Evolutionary conservation across 371 early-diverging fungal genomes (phyloP).

Genomic region (Mucor saturninus): DNA sequence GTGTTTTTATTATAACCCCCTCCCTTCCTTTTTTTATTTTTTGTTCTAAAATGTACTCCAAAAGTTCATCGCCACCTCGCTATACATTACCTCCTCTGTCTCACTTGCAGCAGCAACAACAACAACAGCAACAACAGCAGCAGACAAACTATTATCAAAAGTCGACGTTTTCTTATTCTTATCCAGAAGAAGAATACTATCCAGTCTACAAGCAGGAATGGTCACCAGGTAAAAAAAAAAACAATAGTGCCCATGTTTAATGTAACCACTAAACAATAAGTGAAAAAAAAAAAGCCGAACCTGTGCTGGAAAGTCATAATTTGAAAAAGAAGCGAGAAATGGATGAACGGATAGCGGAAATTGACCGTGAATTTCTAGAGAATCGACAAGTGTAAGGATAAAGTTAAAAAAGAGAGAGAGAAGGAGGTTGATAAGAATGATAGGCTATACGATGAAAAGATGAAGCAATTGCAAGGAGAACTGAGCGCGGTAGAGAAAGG

Average conservation of each 20-base stretch:
- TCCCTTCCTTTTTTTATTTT: not conserved
- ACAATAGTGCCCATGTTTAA: too few species aligned
- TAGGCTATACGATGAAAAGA: constrained; percentile 28
- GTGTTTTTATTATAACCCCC: too few species aligned
- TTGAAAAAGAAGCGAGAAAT: constrained; percentile 21
- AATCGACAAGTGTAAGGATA: constrained; percentile 22
- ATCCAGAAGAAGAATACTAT: constrained; percentile 7
- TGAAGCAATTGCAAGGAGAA: constrained; percentile 21
- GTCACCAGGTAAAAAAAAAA: constrained; percentile 11
- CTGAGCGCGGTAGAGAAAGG: constrained; percentile 15
- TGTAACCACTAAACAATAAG: too few species aligned
- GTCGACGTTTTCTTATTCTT: too few species aligned
- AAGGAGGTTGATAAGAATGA: not conserved
- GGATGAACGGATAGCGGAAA: constrained; percentile 19
- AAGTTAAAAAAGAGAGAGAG: not conserved
- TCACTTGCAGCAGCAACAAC: not conserved
- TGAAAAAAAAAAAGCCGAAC: not conserved
- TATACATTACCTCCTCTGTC: constrained; percentile 1
- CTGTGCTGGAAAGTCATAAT: constrained; percentile 3
- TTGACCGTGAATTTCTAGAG: constrained; percentile 25
- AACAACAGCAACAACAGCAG: not conserved
- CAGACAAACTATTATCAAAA: not conserved
- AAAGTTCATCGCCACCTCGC: not conserved
- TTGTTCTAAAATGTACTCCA: not conserved
- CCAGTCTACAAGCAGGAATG: constrained; percentile 6